phyloP scores from a whole-genome alignment of 495 filamentous ascomycete species.

The Trichoderma virens region DNA sequence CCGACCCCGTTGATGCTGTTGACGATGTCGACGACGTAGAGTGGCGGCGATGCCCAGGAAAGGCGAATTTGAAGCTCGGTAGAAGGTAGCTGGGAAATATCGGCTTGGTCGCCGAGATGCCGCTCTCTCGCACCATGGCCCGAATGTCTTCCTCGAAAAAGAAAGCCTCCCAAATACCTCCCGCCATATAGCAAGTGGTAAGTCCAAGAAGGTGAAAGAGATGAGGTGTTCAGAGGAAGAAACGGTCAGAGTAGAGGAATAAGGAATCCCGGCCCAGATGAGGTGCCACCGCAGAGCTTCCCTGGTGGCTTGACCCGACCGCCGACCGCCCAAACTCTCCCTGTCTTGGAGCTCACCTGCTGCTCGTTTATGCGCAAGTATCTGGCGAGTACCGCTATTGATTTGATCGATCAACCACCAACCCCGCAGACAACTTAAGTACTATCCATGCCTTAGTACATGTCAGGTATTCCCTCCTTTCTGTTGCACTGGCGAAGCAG shows the following conservation, averaged over 20 bases:
- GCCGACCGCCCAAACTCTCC: background rate
- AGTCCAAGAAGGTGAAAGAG: background rate
- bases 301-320: background rate
- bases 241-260: no score
- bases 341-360: background rate
- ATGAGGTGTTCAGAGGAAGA: background rate
- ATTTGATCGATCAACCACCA: background rate
- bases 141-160: background rate
- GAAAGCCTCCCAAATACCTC: background rate
- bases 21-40: slow-evolving; percentile 8
- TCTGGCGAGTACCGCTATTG: background rate
- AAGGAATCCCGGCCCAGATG: no score
- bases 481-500: no score
- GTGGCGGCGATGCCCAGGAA: slow-evolving; percentile 36
- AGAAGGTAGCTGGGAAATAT: slow-evolving; percentile 40
- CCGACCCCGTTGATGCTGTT: slow-evolving; percentile 16
- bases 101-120: slow-evolving; percentile 11
- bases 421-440: background rate
- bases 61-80: slow-evolving; percentile 27
- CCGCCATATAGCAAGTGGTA: background rate
- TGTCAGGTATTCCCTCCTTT: no score
- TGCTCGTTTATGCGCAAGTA: background rate
- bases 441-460: no score
- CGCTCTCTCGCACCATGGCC: slow-evolving; percentile 9
- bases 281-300: background rate